Conservation (phyloP, 2,329 filamentous ascomycete genomes). For the Claviceps pusilla region DNA sequence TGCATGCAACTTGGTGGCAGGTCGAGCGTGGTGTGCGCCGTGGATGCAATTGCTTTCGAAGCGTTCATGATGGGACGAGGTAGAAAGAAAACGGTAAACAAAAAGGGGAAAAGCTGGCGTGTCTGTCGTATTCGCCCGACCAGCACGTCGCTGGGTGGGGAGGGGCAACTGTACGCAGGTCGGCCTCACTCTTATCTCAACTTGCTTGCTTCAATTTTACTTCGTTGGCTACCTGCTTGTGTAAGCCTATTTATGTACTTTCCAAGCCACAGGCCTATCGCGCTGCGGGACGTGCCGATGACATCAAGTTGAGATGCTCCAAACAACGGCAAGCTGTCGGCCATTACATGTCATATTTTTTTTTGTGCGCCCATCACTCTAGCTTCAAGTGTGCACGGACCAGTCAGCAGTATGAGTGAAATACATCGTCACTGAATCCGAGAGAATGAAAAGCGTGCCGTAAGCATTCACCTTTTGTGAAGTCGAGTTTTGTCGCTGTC, state of each 20-base stretch:
- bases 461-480: neutral
- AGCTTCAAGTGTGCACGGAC: neutral
- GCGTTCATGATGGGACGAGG: slow-evolving; percentile 10
- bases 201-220: no score
- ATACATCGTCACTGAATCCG: neutral
- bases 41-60: slow-evolving; percentile 21
- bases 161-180: neutral
- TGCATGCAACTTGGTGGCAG: slow-evolving; percentile 66
- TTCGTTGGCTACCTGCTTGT: no score
- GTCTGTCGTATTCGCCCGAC: neutral
- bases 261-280: neutral
- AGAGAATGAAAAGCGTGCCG: neutral
- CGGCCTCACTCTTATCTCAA: no score
- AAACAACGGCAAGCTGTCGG: neutral
- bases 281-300: neutral
- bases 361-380: neutral
- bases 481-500: neutral
- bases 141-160: neutral
- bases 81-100: neutral
- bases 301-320: neutral
- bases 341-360: neutral
- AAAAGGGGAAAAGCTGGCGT: no score
- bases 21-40: slow-evolving; percentile 39
- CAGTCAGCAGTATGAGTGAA: neutral
- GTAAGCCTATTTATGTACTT: no score